These are phyloP conservation scores for Cytauxzoon felis DNA, from an alignment of 169 alveolate genomes.

Conservation along the genomic window DNA sequence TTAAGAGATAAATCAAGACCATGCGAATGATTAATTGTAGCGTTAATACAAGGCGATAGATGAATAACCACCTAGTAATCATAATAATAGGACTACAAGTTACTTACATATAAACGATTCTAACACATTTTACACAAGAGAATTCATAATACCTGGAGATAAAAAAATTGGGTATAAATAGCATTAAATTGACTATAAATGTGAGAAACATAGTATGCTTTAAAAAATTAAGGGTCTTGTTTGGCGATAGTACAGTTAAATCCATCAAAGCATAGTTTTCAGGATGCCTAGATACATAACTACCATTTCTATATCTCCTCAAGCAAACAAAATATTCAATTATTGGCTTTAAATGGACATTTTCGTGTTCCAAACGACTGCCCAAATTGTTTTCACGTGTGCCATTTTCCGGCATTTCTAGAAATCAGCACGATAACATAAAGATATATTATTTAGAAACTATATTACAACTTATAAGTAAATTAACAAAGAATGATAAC, in stretches of 20 bases:
- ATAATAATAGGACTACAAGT: neutral
- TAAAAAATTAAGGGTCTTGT: slow-evolving; percentile 17
- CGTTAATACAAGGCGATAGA: slow-evolving; percentile 24
- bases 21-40: slow-evolving; percentile 27
- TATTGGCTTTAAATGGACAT: neutral
- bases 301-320: slow-evolving; percentile 9
- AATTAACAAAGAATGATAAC: too few relatives aligned
- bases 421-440: too few relatives aligned
- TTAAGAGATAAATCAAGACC: neutral
- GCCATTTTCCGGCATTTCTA: too few relatives aligned
- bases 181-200: slow-evolving; percentile 12
- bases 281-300: neutral
- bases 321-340: slow-evolving; percentile 29
- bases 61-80: slow-evolving; percentile 43
- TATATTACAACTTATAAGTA: too few relatives aligned
- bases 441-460: too few relatives aligned
- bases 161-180: slow-evolving; percentile 19
- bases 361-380: slow-evolving; percentile 7
- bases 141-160: neutral
- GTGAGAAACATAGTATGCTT: slow-evolving; percentile 20
- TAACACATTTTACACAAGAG: neutral
- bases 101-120: slow-evolving; percentile 2
- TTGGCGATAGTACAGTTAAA: slow-evolving; percentile 36
- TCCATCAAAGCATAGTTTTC: slow-evolving; percentile 35
- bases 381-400: slow-evolving; percentile 18